phyloP scores from a whole-genome alignment of 2,329 filamentous ascomycete genomes.

The Dactylonectria macrodidyma region DNA sequence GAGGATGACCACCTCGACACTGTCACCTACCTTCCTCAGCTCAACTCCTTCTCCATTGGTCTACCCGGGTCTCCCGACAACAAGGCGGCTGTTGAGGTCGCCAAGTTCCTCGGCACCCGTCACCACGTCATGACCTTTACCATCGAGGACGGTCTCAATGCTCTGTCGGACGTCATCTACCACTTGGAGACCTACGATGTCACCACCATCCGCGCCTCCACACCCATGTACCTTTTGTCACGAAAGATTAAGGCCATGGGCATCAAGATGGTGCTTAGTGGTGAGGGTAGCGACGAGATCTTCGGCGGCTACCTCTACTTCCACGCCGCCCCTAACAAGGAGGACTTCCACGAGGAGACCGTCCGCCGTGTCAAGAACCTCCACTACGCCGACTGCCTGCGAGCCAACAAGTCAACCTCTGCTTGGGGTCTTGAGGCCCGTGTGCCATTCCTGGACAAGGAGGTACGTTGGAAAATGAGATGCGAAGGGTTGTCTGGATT shows the following conservation, averaged over 20 bases:
- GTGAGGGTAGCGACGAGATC: constrained; percentile 97
- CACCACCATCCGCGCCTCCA: constrained; percentile 97
- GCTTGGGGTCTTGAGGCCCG: constrained; percentile 98
- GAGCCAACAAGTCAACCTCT: constrained; percentile 98
- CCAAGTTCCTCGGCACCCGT: constrained; percentile 96
- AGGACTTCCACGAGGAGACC: constrained; percentile 95
- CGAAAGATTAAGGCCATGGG: constrained; percentile 99
- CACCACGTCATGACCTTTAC: constrained; percentile 99
- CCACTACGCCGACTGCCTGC: constrained; percentile 94
- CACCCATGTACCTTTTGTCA: constrained; percentile 97
- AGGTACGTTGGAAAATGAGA: constrained; percentile 61
- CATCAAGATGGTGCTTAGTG: constrained; percentile 98
- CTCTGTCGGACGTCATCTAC: constrained; percentile 96
- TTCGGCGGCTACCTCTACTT: constrained; percentile 99
- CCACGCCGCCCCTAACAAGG: constrained; percentile 91
- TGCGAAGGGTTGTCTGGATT: not conserved
- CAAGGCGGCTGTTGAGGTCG: constrained; percentile 91
- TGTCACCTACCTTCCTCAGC: constrained; percentile 90
- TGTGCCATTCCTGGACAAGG: constrained; percentile 97
- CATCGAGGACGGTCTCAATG: constrained; percentile 96
- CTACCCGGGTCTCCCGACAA: constrained; percentile 94
- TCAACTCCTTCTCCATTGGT: constrained; percentile 99
- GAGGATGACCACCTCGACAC: constrained; percentile 92
- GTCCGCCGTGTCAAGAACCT: constrained; percentile 96
- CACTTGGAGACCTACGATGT: constrained; percentile 99